Percentiles rank a stretch among this genome's conserved stretches.
Evolutionary conservation across 176 grass and related monocot genomes (phyloP).

Genomic region (Panicum miliaceum): DNA sequence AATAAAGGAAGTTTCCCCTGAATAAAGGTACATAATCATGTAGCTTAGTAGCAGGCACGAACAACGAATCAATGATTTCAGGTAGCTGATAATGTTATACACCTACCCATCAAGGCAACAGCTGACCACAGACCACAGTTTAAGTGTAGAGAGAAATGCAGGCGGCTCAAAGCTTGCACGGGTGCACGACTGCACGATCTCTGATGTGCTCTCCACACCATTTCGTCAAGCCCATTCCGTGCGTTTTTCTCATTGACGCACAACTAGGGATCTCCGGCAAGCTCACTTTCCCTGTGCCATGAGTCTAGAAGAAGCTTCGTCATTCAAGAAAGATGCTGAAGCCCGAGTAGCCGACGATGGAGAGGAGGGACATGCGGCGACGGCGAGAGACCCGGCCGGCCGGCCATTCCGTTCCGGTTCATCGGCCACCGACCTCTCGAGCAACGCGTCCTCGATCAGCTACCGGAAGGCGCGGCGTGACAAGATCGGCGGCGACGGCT

Average conservation of each 20-base stretch:
- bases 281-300: conserved; percentile 39
- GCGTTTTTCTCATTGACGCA: conserved; percentile 23
- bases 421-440: conserved; percentile 43
- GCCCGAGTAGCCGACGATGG: conserved; percentile 22
- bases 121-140: conserved; percentile 24
- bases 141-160: neutral
- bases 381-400: neutral
- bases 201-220: conserved; percentile 47
- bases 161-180: neutral
- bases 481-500: conserved; percentile 46
- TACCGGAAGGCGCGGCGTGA: conserved; percentile 46
- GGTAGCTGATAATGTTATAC: neutral
- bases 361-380: neutral
- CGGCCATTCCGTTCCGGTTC: conserved; percentile 33
- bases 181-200: neutral
- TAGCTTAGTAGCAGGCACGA: conserved; percentile 44
- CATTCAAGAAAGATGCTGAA: conserved; percentile 45
- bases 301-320: conserved; percentile 25
- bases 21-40: neutral
- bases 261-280: neutral
- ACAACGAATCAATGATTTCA: neutral
- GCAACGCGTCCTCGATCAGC: conserved; percentile 44
- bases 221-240: conserved; percentile 2
- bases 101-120: neutral
- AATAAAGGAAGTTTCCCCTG: neutral